Conservation (phyloP, 1,284 basidiomycete species). For the Puccinia hordei region DNA sequence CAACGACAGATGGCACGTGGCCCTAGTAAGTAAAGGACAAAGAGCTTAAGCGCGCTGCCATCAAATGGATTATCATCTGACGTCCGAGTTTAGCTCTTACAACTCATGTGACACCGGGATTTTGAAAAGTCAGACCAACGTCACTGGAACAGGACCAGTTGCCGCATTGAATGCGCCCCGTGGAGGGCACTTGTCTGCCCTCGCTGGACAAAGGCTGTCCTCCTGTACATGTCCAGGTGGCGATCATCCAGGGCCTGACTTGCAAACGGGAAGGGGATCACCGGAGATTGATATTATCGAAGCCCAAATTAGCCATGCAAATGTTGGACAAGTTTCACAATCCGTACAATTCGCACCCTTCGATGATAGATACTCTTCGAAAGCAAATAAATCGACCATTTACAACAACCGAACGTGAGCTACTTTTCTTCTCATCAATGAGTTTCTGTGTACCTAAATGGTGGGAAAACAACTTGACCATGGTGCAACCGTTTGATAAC, state of each 20-base stretch:
- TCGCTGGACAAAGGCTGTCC: conserved; percentile 64
- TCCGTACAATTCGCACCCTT: conserved; percentile 71
- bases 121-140: conserved; percentile 64
- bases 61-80: not conserved
- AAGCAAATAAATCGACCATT: not conserved
- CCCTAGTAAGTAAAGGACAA: conserved; percentile 59
- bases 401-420: conserved; percentile 30
- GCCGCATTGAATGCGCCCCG: conserved; percentile 27
- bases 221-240: conserved; percentile 64
- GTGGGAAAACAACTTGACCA: no score
- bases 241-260: conserved; percentile 69
- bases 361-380: conserved; percentile 47
- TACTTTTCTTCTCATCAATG: conserved; percentile 63
- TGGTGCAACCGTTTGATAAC: not conserved
- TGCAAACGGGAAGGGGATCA: conserved; percentile 64
- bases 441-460: conserved; percentile 59
- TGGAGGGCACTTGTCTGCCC: conserved; percentile 53
- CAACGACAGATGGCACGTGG: conserved; percentile 62
- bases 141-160: conserved; percentile 54
- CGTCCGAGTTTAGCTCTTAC: conserved; percentile 57
- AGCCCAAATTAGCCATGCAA: conserved; percentile 62
- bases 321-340: conserved; percentile 71
- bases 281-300: conserved; percentile 73
- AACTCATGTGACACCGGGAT: conserved; percentile 64
- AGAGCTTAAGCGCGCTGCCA: no score